Evolutionary conservation across 768 basidiomycete genomes (phyloP).

Genomic region (Paxillus ammoniavirescens): DNA sequence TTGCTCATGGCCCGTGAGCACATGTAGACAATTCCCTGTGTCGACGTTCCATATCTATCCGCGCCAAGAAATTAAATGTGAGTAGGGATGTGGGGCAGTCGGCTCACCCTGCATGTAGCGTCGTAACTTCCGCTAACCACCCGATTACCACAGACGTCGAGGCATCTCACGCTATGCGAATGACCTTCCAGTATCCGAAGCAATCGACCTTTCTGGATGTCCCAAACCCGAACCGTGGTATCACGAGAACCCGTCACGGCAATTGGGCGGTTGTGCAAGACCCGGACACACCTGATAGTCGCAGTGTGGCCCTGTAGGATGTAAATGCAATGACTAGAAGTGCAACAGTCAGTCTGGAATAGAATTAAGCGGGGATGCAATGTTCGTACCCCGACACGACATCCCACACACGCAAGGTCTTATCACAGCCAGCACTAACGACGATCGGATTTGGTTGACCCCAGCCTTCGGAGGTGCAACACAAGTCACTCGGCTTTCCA

Average conservation of each 20-base stretch:
- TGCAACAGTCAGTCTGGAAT: constrained; percentile 1
- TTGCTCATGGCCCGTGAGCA: constrained; percentile 79
- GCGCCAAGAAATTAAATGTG: constrained; percentile 1
- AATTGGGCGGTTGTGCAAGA: constrained; percentile 82
- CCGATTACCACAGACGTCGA: constrained; percentile 82
- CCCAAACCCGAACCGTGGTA: constrained; percentile 86
- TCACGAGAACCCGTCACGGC: constrained; percentile 92
- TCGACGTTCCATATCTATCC: constrained; percentile 85
- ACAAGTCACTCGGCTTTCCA: constrained; percentile 48
- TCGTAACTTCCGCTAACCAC: constrained; percentile 96
- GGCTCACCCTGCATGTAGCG: constrained; percentile 71
- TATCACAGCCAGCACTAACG: constrained; percentile 92
- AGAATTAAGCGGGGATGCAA: background rate
- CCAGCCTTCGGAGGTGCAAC: constrained; percentile 81
- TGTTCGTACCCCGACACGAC: constrained; percentile 70
- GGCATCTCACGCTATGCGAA: constrained; percentile 74
- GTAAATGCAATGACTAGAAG: constrained; percentile 63
- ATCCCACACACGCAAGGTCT: constrained; percentile 91
- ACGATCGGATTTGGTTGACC: constrained; percentile 81
- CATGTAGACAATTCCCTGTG: constrained; percentile 81
- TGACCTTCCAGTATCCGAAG: constrained; percentile 75
- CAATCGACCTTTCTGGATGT: constrained; percentile 76
- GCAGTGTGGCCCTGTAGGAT: constrained; percentile 81
- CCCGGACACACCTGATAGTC: constrained; percentile 88
- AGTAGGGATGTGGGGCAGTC: background rate